Base-by-base conservation (phyloP, 345 rosid genomes). In the Alliaria petiolata region DNA sequence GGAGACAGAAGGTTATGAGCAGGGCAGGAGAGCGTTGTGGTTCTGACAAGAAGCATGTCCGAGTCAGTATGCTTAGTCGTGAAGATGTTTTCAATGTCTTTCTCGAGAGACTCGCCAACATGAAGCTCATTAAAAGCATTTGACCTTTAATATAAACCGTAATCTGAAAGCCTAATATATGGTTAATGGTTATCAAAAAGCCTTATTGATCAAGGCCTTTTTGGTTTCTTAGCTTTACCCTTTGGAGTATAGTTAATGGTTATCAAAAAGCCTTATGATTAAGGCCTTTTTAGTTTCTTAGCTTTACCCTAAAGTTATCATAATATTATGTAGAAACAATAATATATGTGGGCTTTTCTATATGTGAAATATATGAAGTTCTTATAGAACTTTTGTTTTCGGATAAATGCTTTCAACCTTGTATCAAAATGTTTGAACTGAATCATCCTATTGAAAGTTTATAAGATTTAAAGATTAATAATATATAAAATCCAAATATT, bases 41-140 rank as follows among this genome's bases (percentile, higher is more conserved):
- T 22, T 79, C 62, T 19, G 83, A 78, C 60, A 49, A 76, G 26
- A 59, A 75, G 42, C 83, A 81, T 26, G 89, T 68, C 7, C 77
- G 97, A 75, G 65, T 91, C 44, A 91, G 98, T 74, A 80, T 93
- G 90, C 76, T 91, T 36, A 72, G 96, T 70, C 70, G 68, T 30
- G 93, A 88, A 7, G 89, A 81, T n/a, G 84, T 14, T 6, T 89
- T 89, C 36, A 64, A 83, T 47, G 70, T 50, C 17, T 81, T 93
- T 67, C 42, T 91, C 78, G 87, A 86, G 81, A 87, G 95, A 78
- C 75, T 91, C 39, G 73, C 86, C 10, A 79, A 74, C 68, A 80
- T 84, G 65, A 67, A 78, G 52, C 64, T 65, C 73, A 42, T 14
- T 58, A 57, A 77, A 55, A 55, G 34, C 67, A 36, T 56, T 75